Conservation (phyloP, 2,329 filamentous ascomycete species). For the Monilinia laxa region DNA sequence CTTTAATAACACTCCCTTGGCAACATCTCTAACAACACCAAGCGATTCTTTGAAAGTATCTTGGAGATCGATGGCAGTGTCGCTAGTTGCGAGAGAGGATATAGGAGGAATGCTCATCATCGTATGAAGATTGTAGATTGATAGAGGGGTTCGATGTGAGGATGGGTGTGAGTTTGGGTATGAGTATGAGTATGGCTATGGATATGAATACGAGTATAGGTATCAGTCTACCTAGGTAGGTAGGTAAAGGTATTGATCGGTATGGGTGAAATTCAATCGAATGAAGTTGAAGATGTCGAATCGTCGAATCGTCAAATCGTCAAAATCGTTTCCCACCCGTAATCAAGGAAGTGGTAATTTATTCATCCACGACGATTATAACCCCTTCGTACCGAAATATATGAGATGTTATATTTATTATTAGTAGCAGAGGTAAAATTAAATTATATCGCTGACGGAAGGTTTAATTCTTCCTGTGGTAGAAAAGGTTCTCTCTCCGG, state of each 20-base stretch:
- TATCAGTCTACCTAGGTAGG: too few species aligned
- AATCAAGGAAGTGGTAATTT: too few species aligned
- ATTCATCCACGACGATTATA: too few species aligned
- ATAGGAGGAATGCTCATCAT: slow-evolving; percentile 16
- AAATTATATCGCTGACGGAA: neutral
- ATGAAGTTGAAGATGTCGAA: too few species aligned
- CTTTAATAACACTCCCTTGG: slow-evolving; percentile 12
- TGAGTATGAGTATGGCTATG: neutral
- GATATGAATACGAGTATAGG: too few species aligned
- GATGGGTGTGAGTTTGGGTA: neutral
- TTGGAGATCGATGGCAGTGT: slow-evolving; percentile 21
- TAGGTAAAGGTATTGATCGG: too few species aligned
- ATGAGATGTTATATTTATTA: neutral
- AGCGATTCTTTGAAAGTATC: slow-evolving; percentile 21
- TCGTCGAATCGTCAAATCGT: too few species aligned
- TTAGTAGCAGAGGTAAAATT: too few species aligned
- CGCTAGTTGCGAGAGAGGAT: neutral
- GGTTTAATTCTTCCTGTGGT: neutral
- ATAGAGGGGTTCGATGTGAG: neutral
- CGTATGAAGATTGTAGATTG: neutral
- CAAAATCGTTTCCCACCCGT: too few species aligned
- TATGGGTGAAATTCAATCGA: too few species aligned
- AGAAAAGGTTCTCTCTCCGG: neutral
- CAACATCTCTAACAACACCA: slow-evolving; percentile 17
- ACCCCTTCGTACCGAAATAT: too few species aligned